These are phyloP conservation scores for Lactarius evosmus DNA, from an alignment of 768 basidiomycete species.

Conservation along the genomic window DNA sequence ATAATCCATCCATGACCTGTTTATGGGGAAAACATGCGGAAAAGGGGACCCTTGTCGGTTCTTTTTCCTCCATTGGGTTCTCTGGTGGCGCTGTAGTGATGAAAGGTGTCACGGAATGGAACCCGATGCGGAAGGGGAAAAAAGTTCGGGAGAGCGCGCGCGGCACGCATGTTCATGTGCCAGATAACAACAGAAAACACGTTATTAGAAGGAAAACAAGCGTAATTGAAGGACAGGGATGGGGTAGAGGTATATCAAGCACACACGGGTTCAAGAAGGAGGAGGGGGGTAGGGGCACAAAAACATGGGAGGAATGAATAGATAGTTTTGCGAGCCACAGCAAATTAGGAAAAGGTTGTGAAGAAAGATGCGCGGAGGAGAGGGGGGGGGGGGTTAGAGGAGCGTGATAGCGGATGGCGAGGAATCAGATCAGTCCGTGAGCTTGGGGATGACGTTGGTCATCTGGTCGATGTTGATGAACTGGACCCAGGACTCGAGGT, in stretches of 20 bases:
- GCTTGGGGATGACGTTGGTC: slow-evolving; percentile 72
- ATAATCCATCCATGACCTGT: slow-evolving; percentile 7
- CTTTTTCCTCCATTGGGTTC: not conserved
- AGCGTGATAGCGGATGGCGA: not conserved
- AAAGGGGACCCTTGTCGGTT: not conserved
- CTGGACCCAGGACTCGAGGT: slow-evolving; percentile 77
- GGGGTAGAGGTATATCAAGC: slow-evolving; percentile 23
- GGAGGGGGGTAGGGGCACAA: not conserved
- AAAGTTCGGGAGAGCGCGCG: too few relatives aligned
- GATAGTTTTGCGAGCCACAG: slow-evolving; percentile 8
- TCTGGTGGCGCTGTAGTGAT: slow-evolving; percentile 10
- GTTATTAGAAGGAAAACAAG: slow-evolving; percentile 12
- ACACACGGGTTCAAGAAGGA: slow-evolving; percentile 8
- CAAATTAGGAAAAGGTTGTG: too few relatives aligned
- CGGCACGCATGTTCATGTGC: slow-evolving; percentile 1
- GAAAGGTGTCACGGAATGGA: slow-evolving; percentile 21
- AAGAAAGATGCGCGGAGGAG: too few relatives aligned
- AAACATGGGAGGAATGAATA: slow-evolving; percentile 7
- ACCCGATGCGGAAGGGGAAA: not conserved
- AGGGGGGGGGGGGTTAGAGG: not conserved
- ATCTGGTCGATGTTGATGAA: slow-evolving; percentile 82
- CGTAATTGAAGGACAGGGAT: slow-evolving; percentile 9
- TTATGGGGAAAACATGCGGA: not conserved
- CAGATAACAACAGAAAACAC: not conserved
- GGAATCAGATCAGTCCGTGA: slow-evolving; percentile 48